Base-by-base conservation (phyloP, 1,284 basidiomycete genomes). In the Tausonia pullulans region DNA sequence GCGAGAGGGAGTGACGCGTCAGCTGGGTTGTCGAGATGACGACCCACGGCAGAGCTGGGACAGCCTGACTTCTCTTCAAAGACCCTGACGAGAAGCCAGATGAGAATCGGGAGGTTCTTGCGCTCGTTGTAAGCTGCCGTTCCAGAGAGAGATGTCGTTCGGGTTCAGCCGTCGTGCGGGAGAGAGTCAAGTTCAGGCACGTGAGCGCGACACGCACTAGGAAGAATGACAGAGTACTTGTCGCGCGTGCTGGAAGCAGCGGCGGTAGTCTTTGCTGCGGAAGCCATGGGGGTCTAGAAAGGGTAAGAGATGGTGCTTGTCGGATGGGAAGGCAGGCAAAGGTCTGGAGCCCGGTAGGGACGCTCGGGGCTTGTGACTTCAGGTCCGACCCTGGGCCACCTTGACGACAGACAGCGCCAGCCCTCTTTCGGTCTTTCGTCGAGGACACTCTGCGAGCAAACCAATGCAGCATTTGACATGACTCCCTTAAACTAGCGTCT, bases 111-210 rank as follows among this genome's bases (percentile, higher is more conserved):
- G 27, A 95, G 77, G 73, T 95, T 94, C 78, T 88, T 89, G 71
- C 91, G 84, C 75, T 94, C 91, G 74, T 94, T 93, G 77, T 94
- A 95, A 2, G 90, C 94, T 53, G 91, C 13, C 49, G 43, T 27
- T 27, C 27, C 27, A 41, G 87, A 88, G 75, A 90, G 90, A 76
- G 87, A 90, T 70, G 77, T 73, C 50, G 13, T 14, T 9, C 13
- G 46, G n/a, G 27, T 57, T 41, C 44, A 46, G 60, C 16, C 49
- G n/a, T n/a, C 48, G n/a, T 13, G 46, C 27, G 10, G 59, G 59
- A 14, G 48, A 58, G 61, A 40, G 11, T 27, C 27, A 50, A 41
- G 40, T n/a, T 16, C 39, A 13, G 9, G 58, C 7, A 58, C 4
- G 49, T 11, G 48, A 10, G 3, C 13, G 39, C 5, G 8, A 41